Evolutionary conservation across 805 yeast genomes (phyloP).

Genomic region (Sugiyamaella mastotermitis): DNA sequence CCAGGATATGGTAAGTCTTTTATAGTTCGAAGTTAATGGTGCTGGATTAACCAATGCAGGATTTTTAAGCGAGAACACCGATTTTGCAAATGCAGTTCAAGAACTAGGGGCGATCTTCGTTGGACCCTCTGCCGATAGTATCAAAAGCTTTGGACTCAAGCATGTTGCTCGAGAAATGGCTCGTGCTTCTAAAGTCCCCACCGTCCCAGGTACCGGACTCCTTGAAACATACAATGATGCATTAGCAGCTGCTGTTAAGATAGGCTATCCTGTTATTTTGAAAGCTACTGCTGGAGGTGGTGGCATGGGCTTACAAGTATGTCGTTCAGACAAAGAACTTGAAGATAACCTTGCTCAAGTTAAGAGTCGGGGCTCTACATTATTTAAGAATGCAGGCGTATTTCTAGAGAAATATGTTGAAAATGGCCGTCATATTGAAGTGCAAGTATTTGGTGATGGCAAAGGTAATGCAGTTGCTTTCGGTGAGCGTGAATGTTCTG

Average conservation of each 20-base stretch:
- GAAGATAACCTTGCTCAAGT: constrained; percentile 82
- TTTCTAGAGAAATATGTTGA: constrained; percentile 91
- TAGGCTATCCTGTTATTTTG: constrained; percentile 86
- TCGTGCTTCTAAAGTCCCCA: constrained; percentile 77
- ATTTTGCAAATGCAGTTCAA: constrained; percentile 80
- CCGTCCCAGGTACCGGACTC: constrained; percentile 94
- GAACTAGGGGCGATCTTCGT: constrained; percentile 80
- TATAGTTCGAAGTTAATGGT: no score
- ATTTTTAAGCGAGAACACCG: constrained; percentile 96
- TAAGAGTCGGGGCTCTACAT: constrained; percentile 85
- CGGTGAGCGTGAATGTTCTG: constrained; percentile 95
- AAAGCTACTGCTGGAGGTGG: constrained; percentile 99
- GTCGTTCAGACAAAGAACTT: constrained; percentile 73
- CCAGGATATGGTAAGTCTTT: no score
- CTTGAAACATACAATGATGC: constrained; percentile 70
- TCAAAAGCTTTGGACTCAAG: constrained; percentile 82
- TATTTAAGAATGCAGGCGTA: constrained; percentile 92
- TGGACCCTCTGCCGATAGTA: constrained; percentile 92
- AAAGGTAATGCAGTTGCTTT: constrained; percentile 83
- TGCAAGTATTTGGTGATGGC: constrained; percentile 96
- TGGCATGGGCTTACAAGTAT: constrained; percentile 94
- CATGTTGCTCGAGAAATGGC: constrained; percentile 96
- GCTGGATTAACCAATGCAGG: no score
- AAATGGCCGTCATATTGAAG: constrained; percentile 90
- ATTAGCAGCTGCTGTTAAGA: constrained; percentile 57